These are phyloP conservation scores for Ziziphus jujuba DNA, from an alignment of 306 rosid species.

Conservation along the genomic window DNA sequence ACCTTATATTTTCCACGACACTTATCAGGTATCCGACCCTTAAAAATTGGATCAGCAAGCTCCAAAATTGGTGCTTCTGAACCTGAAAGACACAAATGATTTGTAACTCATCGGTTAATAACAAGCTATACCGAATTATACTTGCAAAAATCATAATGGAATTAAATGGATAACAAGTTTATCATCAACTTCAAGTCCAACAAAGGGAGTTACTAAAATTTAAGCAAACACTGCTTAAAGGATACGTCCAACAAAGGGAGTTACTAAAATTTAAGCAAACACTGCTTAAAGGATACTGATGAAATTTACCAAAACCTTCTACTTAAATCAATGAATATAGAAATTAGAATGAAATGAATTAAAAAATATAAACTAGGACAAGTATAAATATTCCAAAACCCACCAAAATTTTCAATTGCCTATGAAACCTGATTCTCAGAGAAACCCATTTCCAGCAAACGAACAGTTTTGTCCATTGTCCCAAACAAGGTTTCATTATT, in stretches of 20 bases:
- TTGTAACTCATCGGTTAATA: constrained; percentile 16
- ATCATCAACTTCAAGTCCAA: too few relatives aligned
- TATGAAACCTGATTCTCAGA: constrained; percentile 83
- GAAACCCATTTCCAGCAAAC: constrained; percentile 93
- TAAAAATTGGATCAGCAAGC: constrained; percentile 66
- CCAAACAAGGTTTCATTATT: constrained; percentile 67
- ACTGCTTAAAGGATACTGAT: too few relatives aligned
- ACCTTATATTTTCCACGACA: constrained; percentile 55
- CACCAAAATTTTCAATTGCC: constrained; percentile 80
- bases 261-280: too few relatives aligned
- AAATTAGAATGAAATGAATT: too few relatives aligned
- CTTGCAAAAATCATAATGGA: too few relatives aligned
- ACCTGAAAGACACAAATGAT: constrained; percentile 52
- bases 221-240: too few relatives aligned
- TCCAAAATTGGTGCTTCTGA: constrained; percentile 61
- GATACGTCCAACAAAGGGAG: too few relatives aligned
- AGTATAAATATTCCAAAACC: constrained; percentile 32
- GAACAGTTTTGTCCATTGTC: constrained; percentile 84
- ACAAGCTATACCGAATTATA: constrained; percentile 22
- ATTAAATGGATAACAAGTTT: too few relatives aligned
- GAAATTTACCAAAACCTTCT: too few relatives aligned
- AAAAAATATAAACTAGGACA: not conserved
- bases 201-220: too few relatives aligned
- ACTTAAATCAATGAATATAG: too few relatives aligned
- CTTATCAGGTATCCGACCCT: constrained; percentile 50